Evolutionary conservation across 257 asterid genomes (phyloP).

Genomic region (Nicotiana undulata): DNA sequence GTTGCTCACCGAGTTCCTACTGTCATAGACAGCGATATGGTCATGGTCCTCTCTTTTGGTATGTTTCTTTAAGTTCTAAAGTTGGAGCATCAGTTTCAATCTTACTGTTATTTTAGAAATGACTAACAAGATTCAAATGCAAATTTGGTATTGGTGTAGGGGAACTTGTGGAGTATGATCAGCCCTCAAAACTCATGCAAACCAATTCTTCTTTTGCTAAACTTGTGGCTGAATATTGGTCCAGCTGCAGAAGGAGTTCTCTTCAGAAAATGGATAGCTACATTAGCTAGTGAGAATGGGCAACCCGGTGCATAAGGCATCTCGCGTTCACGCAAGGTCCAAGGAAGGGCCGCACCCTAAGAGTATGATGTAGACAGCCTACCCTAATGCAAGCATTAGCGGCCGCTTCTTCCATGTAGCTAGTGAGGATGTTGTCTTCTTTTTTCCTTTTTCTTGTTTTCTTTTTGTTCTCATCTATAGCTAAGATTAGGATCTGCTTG

Average conservation of each 20-base stretch:
- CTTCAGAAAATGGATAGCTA: neutral
- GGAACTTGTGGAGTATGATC: constrained; percentile 47
- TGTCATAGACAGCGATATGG: constrained; percentile 79
- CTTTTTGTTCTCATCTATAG: no score
- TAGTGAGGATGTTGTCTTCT: neutral
- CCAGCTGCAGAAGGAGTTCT: constrained; percentile 45
- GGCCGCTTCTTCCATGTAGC: neutral
- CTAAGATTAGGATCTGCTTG: no score
- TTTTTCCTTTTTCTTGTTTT: no score
- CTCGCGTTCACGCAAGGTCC: no score
- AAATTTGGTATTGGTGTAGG: constrained; percentile 33
- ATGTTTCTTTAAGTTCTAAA: neutral
- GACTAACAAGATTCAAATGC: neutral
- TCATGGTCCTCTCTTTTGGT: constrained; percentile 71
- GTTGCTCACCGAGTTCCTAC: constrained; percentile 91
- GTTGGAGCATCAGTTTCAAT: neutral
- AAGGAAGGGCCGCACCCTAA: no score
- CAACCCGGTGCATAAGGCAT: no score
- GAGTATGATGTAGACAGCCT: no score
- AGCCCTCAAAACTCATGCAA: constrained; percentile 66
- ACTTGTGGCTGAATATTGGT: constrained; percentile 76
- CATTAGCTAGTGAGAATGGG: neutral
- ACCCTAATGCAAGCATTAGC: no score
- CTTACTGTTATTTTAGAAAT: neutral
- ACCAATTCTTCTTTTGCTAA: constrained; percentile 51